phyloP scores from a whole-genome alignment of 768 basidiomycete species.

The Hygrophoropsis aurantiaca region DNA sequence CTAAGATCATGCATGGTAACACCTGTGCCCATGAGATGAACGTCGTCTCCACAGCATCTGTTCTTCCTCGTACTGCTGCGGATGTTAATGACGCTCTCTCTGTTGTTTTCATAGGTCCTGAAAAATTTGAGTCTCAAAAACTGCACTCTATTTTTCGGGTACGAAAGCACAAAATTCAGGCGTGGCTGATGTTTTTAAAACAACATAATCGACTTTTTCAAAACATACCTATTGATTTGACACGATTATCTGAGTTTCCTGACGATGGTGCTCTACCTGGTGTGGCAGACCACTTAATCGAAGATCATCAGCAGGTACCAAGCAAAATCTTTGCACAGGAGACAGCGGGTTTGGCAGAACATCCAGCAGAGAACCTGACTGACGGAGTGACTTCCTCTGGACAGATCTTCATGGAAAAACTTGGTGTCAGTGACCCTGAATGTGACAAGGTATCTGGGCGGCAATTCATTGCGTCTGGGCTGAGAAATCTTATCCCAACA shows the following conservation, averaged over 20 bases:
- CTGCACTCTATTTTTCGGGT: not conserved
- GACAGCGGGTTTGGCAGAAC: slow-evolving; percentile 24
- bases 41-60: slow-evolving; percentile 24
- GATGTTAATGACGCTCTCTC: slow-evolving; percentile 24
- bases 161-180: not conserved
- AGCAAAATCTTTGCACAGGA: slow-evolving; percentile 19
- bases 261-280: not conserved
- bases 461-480: slow-evolving; percentile 21
- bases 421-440: slow-evolving; percentile 32
- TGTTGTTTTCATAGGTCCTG: slow-evolving; percentile 31
- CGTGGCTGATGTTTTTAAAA: slow-evolving; percentile 1
- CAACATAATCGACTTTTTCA: slow-evolving; percentile 1
- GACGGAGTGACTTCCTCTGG: too few species aligned
- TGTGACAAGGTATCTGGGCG: slow-evolving; percentile 17
- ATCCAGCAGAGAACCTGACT: slow-evolving; percentile 16
- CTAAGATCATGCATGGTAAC: slow-evolving; percentile 31
- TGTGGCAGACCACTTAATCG: slow-evolving; percentile 7
- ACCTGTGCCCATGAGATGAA: slow-evolving; percentile 36
- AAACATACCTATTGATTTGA: not conserved
- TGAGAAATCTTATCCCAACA: slow-evolving; percentile 18
- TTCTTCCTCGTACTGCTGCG: slow-evolving; percentile 22
- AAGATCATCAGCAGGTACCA: slow-evolving; percentile 9
- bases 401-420: slow-evolving; percentile 23
- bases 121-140: slow-evolving; percentile 9
- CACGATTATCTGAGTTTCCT: slow-evolving; percentile 1